Conservation (phyloP, 768 basidiomycete species). For the Leccinum fibrillosum region DNA sequence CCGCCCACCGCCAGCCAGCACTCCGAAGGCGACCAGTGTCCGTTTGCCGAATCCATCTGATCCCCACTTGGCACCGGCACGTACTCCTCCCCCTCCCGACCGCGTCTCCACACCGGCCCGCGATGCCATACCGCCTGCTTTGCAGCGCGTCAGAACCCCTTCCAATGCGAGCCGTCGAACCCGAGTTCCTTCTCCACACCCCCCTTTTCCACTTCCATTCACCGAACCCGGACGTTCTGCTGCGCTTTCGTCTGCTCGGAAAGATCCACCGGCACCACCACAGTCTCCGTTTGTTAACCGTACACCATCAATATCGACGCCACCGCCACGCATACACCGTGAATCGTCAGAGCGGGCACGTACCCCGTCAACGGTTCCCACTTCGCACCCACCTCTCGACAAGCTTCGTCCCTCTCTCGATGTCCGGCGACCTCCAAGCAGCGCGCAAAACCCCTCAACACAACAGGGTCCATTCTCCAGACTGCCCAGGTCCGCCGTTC, state of each 20-base stretch:
- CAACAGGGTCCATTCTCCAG: slow-evolving; percentile 8
- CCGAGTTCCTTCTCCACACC: slow-evolving; percentile 8
- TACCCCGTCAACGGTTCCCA: slow-evolving; percentile 13
- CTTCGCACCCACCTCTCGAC: slow-evolving; percentile 19
- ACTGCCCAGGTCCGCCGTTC: slow-evolving; percentile 8
- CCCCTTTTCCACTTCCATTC: slow-evolving; percentile 10
- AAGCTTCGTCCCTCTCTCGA: slow-evolving; percentile 13
- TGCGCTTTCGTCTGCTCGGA: slow-evolving; percentile 12
- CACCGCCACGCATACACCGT: slow-evolving; percentile 7
- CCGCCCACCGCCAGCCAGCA: slow-evolving; percentile 22
- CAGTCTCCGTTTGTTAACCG: slow-evolving; percentile 8
- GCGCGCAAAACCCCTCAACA: slow-evolving; percentile 4
- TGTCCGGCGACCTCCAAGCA: slow-evolving; percentile 14
- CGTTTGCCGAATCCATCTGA: slow-evolving; percentile 6
- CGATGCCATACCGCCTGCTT: slow-evolving; percentile 10
- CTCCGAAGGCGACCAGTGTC: slow-evolving; percentile 4
- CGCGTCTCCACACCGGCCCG: slow-evolving; percentile 16
- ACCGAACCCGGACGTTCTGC: slow-evolving; percentile 17
- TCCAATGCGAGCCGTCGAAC: slow-evolving; percentile 12
- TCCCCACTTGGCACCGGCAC: slow-evolving; percentile 1
- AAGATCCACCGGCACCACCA: slow-evolving; percentile 10
- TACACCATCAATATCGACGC: slow-evolving; percentile 10
- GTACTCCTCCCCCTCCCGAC: slow-evolving; percentile 9
- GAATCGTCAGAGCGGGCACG: slow-evolving; percentile 18
- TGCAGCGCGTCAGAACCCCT: slow-evolving; percentile 20